A percentile compares a stretch with the other conserved stretches of the same genome.
Evolutionary conservation across 163 green algal species (phyloP).

Genomic region (Chlamydomonas reinhardtii): DNA sequence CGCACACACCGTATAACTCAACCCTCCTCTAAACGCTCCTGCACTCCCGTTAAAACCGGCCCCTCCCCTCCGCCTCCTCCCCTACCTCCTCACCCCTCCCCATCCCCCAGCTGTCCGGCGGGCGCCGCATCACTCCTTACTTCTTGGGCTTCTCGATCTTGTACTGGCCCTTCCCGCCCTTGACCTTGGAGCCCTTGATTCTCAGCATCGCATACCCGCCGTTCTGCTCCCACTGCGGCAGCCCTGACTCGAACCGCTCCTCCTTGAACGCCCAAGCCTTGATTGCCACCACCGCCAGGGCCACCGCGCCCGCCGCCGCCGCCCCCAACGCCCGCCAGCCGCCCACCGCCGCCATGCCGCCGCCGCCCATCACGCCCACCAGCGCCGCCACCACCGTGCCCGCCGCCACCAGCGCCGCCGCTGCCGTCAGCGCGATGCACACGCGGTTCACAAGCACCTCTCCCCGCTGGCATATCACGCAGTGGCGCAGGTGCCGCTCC

Average conservation of each 20-base stretch:
- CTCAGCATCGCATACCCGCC: constrained; percentile 18
- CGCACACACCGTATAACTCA: no score
- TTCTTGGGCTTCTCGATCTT: no score
- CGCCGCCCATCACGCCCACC: not conserved
- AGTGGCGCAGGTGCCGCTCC: constrained; percentile 44
- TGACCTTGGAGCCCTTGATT: not conserved
- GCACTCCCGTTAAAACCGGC: no score
- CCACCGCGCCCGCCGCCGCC: not conserved
- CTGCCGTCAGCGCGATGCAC: constrained; percentile 29
- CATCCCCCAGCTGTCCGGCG: no score
- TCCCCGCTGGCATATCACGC: constrained; percentile 4
- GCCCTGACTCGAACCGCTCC: constrained; percentile 34
- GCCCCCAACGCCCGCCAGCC: constrained; percentile 9
- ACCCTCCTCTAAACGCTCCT: no score
- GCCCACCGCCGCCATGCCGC: constrained; percentile 8
- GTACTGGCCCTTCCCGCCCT: not conserved
- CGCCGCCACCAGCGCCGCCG: constrained; percentile 2
- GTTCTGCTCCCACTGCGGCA: constrained; percentile 7
- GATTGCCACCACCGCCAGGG: constrained; percentile 2
- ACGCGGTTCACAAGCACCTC: not conserved
- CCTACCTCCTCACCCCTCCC: no score
- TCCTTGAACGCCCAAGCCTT: constrained; percentile 22
- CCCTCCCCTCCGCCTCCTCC: no score
- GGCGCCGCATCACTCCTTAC: no score
- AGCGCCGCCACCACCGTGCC: not conserved